Base-by-base conservation (phyloP, 192 early-diverging fungal species). In the Irineochytrium annulatum region DNA sequence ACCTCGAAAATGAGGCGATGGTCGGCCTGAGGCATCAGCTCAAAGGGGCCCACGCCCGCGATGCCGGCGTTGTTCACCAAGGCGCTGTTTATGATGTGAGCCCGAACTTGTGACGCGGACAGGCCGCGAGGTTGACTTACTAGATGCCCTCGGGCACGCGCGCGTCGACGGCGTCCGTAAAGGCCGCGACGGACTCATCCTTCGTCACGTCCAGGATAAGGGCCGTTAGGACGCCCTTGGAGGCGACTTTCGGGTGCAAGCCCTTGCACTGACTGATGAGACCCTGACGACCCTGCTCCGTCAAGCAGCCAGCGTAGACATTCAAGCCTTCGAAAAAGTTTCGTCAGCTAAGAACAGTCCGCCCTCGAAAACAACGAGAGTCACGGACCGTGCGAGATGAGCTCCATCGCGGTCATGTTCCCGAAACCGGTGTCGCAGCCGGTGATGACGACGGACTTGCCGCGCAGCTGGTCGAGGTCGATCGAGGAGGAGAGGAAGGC, bases 381-480 rank as follows among this genome's bases (percentile, higher is more conserved):
- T n/a, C n/a, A n/a, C n/a, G n/a, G n/a, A n/a, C n/a, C 59, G 24
- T 48, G 44, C 6, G 14, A 14, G 26, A 57, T 53, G 33, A 57
- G 63, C 37, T 33, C 28, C 0, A 72, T 57, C 1, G 63, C 54
- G 0, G 60, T 58, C 20, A 51, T 55, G 44, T 52, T 33, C 2
- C 72, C 72, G 51, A 74, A 74, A 2, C 68, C 72, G 51, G 52
- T 70, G 54, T 74, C 72, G 53, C 72, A 74, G 35, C 72, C 72
- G 22, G 71, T 60, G 57, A 73, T 55, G 33, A 64, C 61, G 22
- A 59, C 49, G n/a, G 53, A 55, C 11, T 58, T 13, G n/a, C 44
- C 54, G n/a, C 20, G 30, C n/a, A 64, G 39, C 0, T 61, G 34
- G 29, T 45, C 39, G 14, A 14, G 49, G 49, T 27, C 2, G 49